Percentiles rank a stretch among this genome's conserved stretches.
Evolutionary conservation across 768 basidiomycete genomes (phyloP).

Genomic region (Multifurca ochricompacta): DNA sequence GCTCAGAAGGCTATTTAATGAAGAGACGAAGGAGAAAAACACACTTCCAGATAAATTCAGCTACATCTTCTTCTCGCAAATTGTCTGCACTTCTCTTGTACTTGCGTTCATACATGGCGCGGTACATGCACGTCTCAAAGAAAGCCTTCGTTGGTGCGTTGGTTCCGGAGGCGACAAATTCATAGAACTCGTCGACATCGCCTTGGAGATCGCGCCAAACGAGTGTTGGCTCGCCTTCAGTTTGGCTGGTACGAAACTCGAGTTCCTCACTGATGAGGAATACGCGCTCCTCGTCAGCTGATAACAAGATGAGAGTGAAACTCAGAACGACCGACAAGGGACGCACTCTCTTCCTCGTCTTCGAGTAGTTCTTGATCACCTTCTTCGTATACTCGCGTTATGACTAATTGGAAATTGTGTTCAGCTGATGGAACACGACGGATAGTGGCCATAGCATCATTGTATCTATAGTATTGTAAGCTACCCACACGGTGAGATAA

Average conservation of each 20-base stretch:
- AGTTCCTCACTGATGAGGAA: slow-evolving; percentile 90
- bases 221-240: slow-evolving; percentile 72
- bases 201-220: slow-evolving; percentile 89
- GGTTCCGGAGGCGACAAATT: slow-evolving; percentile 78
- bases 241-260: slow-evolving; percentile 70
- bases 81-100: slow-evolving; percentile 65
- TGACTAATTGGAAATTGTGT: slow-evolving; percentile 84
- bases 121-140: slow-evolving; percentile 91
- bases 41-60: slow-evolving; percentile 77
- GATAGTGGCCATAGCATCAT: slow-evolving; percentile 92
- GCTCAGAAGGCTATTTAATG: not conserved
- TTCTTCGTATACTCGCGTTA: slow-evolving; percentile 95
- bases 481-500: not conserved
- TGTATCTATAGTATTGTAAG: slow-evolving; percentile 52
- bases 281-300: slow-evolving; percentile 90
- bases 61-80: slow-evolving; percentile 57
- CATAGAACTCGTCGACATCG: slow-evolving; percentile 88
- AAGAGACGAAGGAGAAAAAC: slow-evolving; percentile 29
- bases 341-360: slow-evolving; percentile 84
- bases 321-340: not conserved
- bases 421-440: slow-evolving; percentile 70
- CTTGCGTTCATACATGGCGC: slow-evolving; percentile 96
- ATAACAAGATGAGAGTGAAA: slow-evolving; percentile 10
- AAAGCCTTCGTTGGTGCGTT: slow-evolving; percentile 71
- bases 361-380: slow-evolving; percentile 92